phyloP scores from a whole-genome alignment of 2,329 filamentous ascomycete species.

The Penicillium sp. region DNA sequence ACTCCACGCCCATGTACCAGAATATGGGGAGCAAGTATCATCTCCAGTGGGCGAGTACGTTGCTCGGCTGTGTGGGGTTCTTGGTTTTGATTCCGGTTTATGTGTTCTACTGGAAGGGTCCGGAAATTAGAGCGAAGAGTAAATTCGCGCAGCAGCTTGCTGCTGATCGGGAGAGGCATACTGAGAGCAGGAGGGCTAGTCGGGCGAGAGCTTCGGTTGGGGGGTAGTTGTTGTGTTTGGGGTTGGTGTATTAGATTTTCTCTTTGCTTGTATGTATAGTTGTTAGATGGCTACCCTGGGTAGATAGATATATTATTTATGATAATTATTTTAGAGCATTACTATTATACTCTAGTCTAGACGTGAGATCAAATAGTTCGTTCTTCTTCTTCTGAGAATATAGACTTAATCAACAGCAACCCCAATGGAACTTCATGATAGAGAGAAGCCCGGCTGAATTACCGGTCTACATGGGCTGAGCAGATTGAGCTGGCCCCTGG shows the following conservation, averaged over 20 bases:
- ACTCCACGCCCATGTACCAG: slow-evolving; percentile 63
- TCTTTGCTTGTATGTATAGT: neutral
- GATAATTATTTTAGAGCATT: too few species aligned
- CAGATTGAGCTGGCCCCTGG: too few species aligned
- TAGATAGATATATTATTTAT: too few species aligned
- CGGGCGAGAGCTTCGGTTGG: slow-evolving; percentile 1
- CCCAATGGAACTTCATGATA: too few species aligned
- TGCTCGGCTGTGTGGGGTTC: slow-evolving; percentile 53
- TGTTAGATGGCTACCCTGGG: too few species aligned
- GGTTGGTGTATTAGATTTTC: neutral
- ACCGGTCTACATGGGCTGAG: too few species aligned
- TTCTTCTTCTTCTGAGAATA: too few species aligned
- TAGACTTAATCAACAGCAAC: too few species aligned
- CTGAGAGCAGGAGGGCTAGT: slow-evolving; percentile 16
- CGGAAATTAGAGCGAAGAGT: slow-evolving; percentile 48
- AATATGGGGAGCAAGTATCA: slow-evolving; percentile 47
- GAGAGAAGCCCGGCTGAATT: too few species aligned
- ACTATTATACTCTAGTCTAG: too few species aligned
- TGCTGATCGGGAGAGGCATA: slow-evolving; percentile 18
- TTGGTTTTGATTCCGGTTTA: slow-evolving; percentile 56
- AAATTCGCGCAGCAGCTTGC: slow-evolving; percentile 26
- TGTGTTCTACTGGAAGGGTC: slow-evolving; percentile 58
- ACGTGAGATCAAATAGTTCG: too few species aligned
- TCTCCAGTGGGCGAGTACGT: slow-evolving; percentile 55
- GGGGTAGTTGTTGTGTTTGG: neutral